phyloP scores from a whole-genome alignment of 768 basidiomycete genomes.

The Phanerochaete carnosa region DNA sequence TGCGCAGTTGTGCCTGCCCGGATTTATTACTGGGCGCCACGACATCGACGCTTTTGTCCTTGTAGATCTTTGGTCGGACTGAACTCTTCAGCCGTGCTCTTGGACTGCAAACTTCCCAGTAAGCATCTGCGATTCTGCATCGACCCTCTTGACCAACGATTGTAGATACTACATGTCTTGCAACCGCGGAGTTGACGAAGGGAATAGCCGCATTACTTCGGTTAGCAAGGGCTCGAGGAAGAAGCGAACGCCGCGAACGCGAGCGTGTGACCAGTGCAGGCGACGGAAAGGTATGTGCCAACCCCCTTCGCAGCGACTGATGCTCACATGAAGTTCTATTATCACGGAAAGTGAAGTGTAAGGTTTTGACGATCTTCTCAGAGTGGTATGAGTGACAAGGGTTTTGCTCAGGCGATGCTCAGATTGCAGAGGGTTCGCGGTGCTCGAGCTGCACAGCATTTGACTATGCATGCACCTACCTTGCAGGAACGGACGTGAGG shows the following conservation, averaged over 20 bases:
- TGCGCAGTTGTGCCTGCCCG: constrained; percentile 26
- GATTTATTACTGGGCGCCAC: neutral
- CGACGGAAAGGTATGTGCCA: constrained; percentile 9
- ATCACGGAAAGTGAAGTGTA: no score
- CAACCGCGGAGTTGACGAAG: neutral
- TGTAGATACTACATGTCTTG: neutral
- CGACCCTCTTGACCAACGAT: neutral
- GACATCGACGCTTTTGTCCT: neutral
- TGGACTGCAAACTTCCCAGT: neutral
- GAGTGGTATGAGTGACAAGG: neutral
- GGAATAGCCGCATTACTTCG: neutral
- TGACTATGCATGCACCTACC: constrained; percentile 51
- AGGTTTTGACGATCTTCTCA: neutral
- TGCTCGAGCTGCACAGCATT: constrained; percentile 56
- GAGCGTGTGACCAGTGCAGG: constrained; percentile 15
- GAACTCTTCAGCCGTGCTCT: neutral
- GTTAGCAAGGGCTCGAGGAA: neutral
- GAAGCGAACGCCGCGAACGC: neutral
- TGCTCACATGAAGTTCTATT: neutral
- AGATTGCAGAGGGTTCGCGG: constrained; percentile 26
- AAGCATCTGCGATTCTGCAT: no score
- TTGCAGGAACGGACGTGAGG: constrained; percentile 38
- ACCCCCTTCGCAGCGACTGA: neutral
- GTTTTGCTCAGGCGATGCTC: constrained; percentile 7
- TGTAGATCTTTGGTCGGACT: neutral